Evolutionary conservation across 345 rosid genomes (phyloP), one percentile per base, ranked within the genome.

Genomic region (Gynandropsis gynandra): DNA sequence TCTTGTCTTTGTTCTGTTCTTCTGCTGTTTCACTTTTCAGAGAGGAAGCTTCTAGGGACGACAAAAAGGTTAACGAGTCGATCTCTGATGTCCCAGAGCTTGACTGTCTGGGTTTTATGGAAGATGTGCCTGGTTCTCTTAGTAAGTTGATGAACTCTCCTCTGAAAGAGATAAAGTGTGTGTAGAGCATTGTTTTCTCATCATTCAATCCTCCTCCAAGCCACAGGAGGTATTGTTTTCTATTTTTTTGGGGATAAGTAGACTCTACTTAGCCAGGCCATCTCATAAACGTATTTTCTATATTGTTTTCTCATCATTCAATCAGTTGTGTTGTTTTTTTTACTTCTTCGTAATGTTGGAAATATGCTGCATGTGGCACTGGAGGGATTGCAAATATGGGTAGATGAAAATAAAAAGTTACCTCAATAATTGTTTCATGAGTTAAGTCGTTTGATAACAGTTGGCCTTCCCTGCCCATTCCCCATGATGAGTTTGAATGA

Each of bases 201-300:
- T 88, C 99, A 12, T 80, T 93, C 60, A 93, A 93, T 65, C 96
- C 99, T 71, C 96, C 99, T 37, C 99, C 99, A 50, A 83, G 82
- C 70, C 73, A 85, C 76, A 74, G 97, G 66, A 83, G 97, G 99
- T 88, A 54, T 15, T 49, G 19, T 34, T 51, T 29, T 9, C 32
- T 42, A 50, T 34, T 51, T 19, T 12, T 36, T 42, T 49, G 40
- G 10, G 10, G 35, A 31, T 52, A 21, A 46, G 4, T 1, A 39
- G 41, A 20, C 27, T 11, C 10, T 42, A 11, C 32, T 3, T 33
- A 9, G 7, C 14, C 14, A 12, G n/a, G 3, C 7, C 29, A 48
- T 56, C 56, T 68, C 43, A 51, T 62, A n/a, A 18, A 18, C 34
- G 40, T 13, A 10, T 46, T 47, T n/a, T n/a, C n/a, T 68, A 15